These are phyloP conservation scores for Fusarium praegraminearum DNA, from an alignment of 2,329 filamentous ascomycete genomes.

Conservation along the genomic window DNA sequence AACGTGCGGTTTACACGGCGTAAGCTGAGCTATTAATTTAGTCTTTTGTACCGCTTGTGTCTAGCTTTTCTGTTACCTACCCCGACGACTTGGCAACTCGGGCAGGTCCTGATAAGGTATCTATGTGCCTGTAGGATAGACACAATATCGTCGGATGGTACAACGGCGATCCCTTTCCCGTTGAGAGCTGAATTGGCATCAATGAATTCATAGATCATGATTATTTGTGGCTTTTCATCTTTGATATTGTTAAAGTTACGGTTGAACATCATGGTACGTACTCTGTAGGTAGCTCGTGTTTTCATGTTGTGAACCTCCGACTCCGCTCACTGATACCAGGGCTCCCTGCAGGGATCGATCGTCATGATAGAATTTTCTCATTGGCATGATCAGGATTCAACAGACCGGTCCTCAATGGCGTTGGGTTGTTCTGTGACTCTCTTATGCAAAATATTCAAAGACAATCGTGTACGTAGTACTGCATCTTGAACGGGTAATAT, in stretches of 20 bases:
- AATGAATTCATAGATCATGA: background rate
- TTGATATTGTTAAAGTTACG: background rate
- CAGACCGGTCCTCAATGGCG: background rate
- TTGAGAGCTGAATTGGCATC: background rate
- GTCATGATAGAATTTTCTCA: constrained; percentile 1
- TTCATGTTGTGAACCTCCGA: background rate
- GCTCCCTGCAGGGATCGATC: background rate
- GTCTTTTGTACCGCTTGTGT: background rate
- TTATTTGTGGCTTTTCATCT: background rate
- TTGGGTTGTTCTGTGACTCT: background rate
- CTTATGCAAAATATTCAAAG: background rate
- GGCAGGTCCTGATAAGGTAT: background rate
- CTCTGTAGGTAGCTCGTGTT: background rate
- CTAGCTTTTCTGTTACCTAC: background rate
- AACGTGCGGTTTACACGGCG: too few relatives aligned
- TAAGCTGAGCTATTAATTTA: background rate
- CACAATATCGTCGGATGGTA: background rate
- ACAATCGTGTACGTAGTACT: background rate
- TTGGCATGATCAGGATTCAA: background rate
- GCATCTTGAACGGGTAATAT: too few relatives aligned
- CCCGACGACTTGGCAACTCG: too few relatives aligned
- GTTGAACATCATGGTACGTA: background rate
- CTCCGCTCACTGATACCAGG: constrained; percentile 3
- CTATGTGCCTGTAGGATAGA: background rate
- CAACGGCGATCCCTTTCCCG: background rate